phyloP scores from a whole-genome alignment of 2,329 filamentous ascomycete species.

The Cryphonectria parasitica region DNA sequence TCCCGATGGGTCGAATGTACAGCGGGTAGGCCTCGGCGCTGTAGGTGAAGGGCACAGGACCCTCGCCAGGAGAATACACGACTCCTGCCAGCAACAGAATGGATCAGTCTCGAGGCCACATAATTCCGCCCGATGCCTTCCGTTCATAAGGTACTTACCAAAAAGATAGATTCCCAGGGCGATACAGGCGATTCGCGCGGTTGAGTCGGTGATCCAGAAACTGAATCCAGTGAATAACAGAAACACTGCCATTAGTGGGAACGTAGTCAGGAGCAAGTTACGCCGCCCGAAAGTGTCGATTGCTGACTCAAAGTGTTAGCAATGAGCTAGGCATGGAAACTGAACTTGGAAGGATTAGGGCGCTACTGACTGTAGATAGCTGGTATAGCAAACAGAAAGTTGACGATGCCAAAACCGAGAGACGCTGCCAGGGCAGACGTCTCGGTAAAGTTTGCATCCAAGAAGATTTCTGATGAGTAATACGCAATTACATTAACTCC shows the following conservation, averaged over 20 bases:
- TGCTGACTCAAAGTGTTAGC: slow-evolving; percentile 33
- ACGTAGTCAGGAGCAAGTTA: slow-evolving; percentile 65
- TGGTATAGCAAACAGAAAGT: slow-evolving; percentile 64
- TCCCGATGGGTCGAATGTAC: slow-evolving; percentile 64
- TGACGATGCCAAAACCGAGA: slow-evolving; percentile 67
- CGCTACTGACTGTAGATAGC: slow-evolving; percentile 55
- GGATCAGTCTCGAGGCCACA: neutral
- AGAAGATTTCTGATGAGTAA: slow-evolving; percentile 66
- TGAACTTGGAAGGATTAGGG: no score
- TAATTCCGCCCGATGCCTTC: neutral
- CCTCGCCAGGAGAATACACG: slow-evolving; percentile 63
- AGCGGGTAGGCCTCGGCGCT: slow-evolving; percentile 69
- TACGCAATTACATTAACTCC: slow-evolving; percentile 57
- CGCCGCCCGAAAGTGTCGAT: slow-evolving; percentile 71
- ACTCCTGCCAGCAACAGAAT: slow-evolving; percentile 31
- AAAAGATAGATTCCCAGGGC: slow-evolving; percentile 55
- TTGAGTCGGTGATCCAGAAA: slow-evolving; percentile 47
- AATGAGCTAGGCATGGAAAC: no score
- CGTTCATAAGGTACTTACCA: slow-evolving; percentile 30
- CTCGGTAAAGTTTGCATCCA: slow-evolving; percentile 55
- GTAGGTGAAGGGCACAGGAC: slow-evolving; percentile 68
- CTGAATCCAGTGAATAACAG: slow-evolving; percentile 52
- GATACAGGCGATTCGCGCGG: slow-evolving; percentile 49
- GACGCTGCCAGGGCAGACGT: slow-evolving; percentile 61
- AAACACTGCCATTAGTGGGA: slow-evolving; percentile 64